A percentile compares a stretch with the other conserved stretches of the same genome.
phyloP scores from a whole-genome alignment of 176 grass and related monocot species.

The Thalia dealbata region DNA sequence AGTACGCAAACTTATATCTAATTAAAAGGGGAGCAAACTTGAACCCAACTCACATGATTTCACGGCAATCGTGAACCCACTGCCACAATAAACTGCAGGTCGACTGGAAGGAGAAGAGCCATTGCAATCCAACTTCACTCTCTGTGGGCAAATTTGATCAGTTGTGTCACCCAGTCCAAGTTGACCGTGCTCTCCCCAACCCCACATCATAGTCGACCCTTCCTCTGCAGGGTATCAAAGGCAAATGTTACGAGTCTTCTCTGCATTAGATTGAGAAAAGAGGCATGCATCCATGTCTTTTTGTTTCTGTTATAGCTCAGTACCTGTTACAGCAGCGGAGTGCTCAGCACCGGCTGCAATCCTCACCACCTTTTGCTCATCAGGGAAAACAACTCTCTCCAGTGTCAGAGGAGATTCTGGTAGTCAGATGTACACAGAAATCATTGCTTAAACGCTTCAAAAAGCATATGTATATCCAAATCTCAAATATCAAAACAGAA shows the following conservation, averaged over 20 bases:
- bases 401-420: constrained; percentile 22
- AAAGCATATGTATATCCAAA: background rate
- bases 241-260: background rate
- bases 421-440: background rate
- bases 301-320: background rate
- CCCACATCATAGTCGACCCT: constrained; percentile 67
- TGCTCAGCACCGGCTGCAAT: constrained; percentile 84
- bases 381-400: constrained; percentile 26
- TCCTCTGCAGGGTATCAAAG: constrained; percentile 32
- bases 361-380: constrained; percentile 32
- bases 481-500: background rate
- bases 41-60: background rate
- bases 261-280: background rate
- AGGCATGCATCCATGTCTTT: background rate
- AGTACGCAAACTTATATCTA: no score
- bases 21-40: background rate
- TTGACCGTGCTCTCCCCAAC: constrained; percentile 96
- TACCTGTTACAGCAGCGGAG: constrained; percentile 71
- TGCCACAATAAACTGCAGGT: constrained; percentile 52
- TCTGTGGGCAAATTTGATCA: constrained; percentile 49
- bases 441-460: background rate
- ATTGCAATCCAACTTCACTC: constrained; percentile 29
- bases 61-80: constrained; percentile 59
- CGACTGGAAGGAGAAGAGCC: constrained; percentile 10
- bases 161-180: constrained; percentile 54